Conservation (phyloP, 352 stramenopile species). For the Phytophthora melonis region DNA sequence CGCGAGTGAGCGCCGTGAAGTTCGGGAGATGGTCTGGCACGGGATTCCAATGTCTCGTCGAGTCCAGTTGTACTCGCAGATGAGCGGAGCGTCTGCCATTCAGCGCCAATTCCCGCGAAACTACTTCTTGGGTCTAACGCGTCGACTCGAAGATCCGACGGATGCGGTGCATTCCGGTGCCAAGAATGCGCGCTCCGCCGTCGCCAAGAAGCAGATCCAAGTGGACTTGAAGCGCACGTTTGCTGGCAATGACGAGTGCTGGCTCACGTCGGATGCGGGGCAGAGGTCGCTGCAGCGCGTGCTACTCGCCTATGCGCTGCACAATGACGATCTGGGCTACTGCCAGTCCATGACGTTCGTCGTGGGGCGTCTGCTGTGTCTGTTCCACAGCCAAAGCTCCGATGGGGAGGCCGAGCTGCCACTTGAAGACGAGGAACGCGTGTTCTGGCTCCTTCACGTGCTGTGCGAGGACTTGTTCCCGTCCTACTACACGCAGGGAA, state of each 20-base stretch:
- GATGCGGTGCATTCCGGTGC: conserved; percentile 25
- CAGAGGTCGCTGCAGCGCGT: conserved; percentile 69
- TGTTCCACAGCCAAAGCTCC: conserved; percentile 40
- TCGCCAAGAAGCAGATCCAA: conserved; percentile 61
- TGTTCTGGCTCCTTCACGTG: conserved; percentile 69
- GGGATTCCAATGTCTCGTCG: conserved; percentile 60
- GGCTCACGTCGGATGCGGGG: conserved; percentile 59
- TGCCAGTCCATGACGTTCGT: conserved; percentile 94
- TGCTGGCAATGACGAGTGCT: conserved; percentile 64
- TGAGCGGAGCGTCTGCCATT: conserved; percentile 51
- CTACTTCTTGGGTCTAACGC: conserved; percentile 51
- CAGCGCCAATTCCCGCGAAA: conserved; percentile 22
- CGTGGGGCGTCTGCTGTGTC: conserved; percentile 73
- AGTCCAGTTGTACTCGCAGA: conserved; percentile 50
- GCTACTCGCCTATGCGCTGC: conserved; percentile 80
- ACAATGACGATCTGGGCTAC: conserved; percentile 85
- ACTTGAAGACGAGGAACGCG: conserved; percentile 47
- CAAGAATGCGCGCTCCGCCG: conserved; percentile 40
- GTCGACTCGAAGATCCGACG: conserved; percentile 31
- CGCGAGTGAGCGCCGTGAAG: not conserved
- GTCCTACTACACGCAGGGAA: conserved; percentile 70
- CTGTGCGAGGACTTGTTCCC: conserved; percentile 72
- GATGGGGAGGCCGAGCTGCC: not conserved
- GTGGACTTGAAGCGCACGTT: conserved; percentile 80
- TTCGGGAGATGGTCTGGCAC: conserved; percentile 54